Evolutionary conservation across 1,284 basidiomycete genomes (phyloP), one percentile per base, ranked within the genome.

Genomic region (Termitomyces sp.): DNA sequence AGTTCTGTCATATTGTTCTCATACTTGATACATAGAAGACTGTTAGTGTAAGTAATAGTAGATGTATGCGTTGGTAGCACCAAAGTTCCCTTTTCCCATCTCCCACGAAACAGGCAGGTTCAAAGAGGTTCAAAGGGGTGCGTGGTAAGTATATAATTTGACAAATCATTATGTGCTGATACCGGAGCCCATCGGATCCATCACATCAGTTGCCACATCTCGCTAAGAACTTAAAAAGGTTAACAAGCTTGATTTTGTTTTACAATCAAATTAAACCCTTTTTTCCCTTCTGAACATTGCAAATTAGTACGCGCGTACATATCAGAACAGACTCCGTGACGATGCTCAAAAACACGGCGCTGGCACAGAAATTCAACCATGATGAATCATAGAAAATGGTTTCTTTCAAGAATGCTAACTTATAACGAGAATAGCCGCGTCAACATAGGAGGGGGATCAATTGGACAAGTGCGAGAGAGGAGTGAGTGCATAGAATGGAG

Each of bases 141-240:
- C n/a, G n/a, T n/a, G n/a, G 33, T 34, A 55, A 55, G 46, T 49
- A n/a, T 10, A 14, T 4, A 33, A 24, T 33, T 8, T 8, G 9
- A 30, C 28, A 10, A 7, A 30, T 30, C 6, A 3, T 24, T 44
- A 50, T 40, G 39, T 50, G 26, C 43, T 47, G 37, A 49, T 54
- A 49, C 46, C 46, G 40, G 37, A 35, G 37, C 26, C 40, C n/a
- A n/a, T n/a, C n/a, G n/a, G n/a, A n/a, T n/a, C 30, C 40, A 33
- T 48, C 47, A 38, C 19, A 43, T 53, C 40, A n/a, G 21, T 47
- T 35, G 45, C 43, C 47, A 42, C 46, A 49, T 28, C 31, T n/a
- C 48, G 44, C 52, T 37, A 56, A 48, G 50, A 44, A 21, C 34
- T 45, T 35, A n/a, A 31, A 33, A 1, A 28, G 26, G 28, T 10